Conservation (phyloP, 306 rosid species). For the Prunus fruticosa region DNA sequence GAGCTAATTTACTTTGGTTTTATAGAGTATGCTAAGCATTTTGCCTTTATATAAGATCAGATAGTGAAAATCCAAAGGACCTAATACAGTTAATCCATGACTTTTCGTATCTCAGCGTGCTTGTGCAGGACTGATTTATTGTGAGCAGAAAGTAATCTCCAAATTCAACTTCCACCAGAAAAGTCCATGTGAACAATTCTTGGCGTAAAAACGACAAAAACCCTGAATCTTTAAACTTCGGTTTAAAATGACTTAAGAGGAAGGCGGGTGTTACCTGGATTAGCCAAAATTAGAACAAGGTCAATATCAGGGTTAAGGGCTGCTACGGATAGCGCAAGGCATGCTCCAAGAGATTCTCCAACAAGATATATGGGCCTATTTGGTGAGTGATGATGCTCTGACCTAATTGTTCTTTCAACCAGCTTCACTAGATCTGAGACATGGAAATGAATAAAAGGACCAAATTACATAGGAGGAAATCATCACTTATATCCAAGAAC, state of each 20-base stretch:
- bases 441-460: constrained; percentile 6
- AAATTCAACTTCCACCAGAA: not conserved
- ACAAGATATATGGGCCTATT: constrained; percentile 79
- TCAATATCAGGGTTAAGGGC: constrained; percentile 77
- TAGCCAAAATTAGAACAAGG: constrained; percentile 75
- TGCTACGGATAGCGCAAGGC: constrained; percentile 82
- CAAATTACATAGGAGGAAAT: constrained; percentile 6
- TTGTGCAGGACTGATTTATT: not conserved
- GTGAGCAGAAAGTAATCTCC: not conserved
- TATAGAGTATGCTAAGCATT: not conserved
- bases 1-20: not conserved
- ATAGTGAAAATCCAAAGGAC: not conserved
- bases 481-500: not conserved
- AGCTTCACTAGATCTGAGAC: constrained; percentile 68
- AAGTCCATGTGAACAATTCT: not conserved
- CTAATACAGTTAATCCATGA: not conserved
- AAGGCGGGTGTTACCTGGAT: constrained; percentile 55
- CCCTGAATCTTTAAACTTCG: not conserved
- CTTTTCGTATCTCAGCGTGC: not conserved
- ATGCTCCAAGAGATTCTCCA: constrained; percentile 86
- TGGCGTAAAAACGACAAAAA: not conserved
- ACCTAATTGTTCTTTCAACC: constrained; percentile 56
- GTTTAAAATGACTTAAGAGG: not conserved
- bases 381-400: constrained; percentile 53
- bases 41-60: not conserved